A percentile compares a stretch with the other conserved stretches of the same genome.
These are phyloP conservation scores for Lecanosticta acicola DNA, from an alignment of 2,329 filamentous ascomycete species.

Conservation along the genomic window DNA sequence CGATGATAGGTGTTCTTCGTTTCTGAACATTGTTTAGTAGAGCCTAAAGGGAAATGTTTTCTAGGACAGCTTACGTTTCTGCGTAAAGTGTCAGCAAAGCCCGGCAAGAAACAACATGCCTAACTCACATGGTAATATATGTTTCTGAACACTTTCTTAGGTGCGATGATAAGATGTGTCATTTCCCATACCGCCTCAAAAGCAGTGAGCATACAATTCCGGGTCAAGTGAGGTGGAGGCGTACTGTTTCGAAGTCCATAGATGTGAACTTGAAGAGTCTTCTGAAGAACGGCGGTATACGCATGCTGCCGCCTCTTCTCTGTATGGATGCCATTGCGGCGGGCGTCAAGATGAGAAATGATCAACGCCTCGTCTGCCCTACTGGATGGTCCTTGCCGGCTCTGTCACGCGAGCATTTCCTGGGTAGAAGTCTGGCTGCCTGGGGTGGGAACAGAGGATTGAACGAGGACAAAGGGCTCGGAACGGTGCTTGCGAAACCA, in stretches of 20 bases:
- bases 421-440: neutral
- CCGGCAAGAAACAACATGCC: too few relatives aligned
- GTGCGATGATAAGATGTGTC: slow-evolving; percentile 61
- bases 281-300: slow-evolving; percentile 63
- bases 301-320: slow-evolving; percentile 46
- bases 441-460: neutral
- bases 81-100: slow-evolving; percentile 2
- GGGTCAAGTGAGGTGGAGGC: slow-evolving; percentile 2
- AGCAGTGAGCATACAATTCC: neutral
- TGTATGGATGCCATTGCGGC: slow-evolving; percentile 24
- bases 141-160: slow-evolving; percentile 65
- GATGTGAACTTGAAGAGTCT: slow-evolving; percentile 66
- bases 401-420: slow-evolving; percentile 2
- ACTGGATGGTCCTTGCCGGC: neutral
- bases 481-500: neutral
- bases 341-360: neutral
- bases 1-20: slow-evolving; percentile 67
- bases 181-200: slow-evolving; percentile 61
- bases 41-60: neutral
- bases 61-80: slow-evolving; percentile 26
- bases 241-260: slow-evolving; percentile 65
- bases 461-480: neutral
- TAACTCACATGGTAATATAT: slow-evolving; percentile 62
- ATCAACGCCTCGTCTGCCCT: neutral
- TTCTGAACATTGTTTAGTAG: slow-evolving; percentile 34